Conservation (phyloP, 2,329 filamentous ascomycete genomes). For the Setomelanomma holmii region DNA sequence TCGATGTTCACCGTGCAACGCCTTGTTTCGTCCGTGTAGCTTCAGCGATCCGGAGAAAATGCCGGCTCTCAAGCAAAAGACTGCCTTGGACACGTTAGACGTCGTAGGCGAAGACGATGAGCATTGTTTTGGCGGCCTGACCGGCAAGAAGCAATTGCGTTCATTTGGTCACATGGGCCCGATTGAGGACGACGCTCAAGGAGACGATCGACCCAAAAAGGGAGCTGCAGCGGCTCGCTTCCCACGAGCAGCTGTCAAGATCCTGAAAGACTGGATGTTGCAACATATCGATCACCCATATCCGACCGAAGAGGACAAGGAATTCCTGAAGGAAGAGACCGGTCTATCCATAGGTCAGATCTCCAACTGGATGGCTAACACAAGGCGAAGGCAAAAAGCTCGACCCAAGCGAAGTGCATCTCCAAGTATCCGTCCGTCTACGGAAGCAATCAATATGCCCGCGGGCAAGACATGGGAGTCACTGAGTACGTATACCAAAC, state of each 20-base stretch:
- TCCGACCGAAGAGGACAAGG: conserved; percentile 86
- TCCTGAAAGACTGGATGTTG: conserved; percentile 84
- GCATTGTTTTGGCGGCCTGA: conserved; percentile 42
- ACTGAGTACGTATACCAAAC: conserved; percentile 40
- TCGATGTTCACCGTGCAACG: conserved; percentile 56
- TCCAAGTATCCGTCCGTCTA: conserved; percentile 69
- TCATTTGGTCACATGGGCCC: conserved; percentile 45
- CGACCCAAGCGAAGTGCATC: conserved; percentile 72
- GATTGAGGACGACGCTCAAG: conserved; percentile 40
- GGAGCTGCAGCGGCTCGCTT: conserved; percentile 60
- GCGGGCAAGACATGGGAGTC: conserved; percentile 62
- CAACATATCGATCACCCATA: conserved; percentile 84
- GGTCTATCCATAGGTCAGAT: conserved; percentile 85
- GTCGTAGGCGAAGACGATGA: conserved; percentile 53
- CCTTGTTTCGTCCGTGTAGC: conserved; percentile 58
- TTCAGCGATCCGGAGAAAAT: conserved; percentile 49
- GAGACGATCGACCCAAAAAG: conserved; percentile 38
- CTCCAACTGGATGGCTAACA: conserved; percentile 91
- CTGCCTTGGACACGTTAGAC: conserved; percentile 57
- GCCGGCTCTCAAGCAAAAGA: conserved; percentile 38
- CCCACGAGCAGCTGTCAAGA: conserved; percentile 78
- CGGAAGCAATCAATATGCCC: conserved; percentile 76
- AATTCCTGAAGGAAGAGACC: conserved; percentile 77
- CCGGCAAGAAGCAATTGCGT: conserved; percentile 48
- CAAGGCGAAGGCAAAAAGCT: conserved; percentile 81